Evolutionary conservation across 257 asterid species (phyloP).

Genomic region (Agastache rugosa): DNA sequence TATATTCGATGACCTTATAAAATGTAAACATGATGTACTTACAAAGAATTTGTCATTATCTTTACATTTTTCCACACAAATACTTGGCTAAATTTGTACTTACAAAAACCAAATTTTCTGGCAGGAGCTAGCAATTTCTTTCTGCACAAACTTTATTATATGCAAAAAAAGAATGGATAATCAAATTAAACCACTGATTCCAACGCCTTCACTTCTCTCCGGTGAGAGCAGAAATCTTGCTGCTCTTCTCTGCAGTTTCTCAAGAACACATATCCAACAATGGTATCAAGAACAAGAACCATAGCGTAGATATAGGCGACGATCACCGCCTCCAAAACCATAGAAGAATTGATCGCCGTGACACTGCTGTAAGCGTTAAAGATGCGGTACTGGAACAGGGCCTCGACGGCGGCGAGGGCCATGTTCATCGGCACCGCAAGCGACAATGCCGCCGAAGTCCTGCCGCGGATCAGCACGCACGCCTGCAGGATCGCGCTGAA

Average conservation of each 20-base stretch:
- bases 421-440: conserved; percentile 59
- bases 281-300: conserved; percentile 67
- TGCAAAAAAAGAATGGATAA: background rate
- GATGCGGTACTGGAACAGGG: conserved; percentile 68
- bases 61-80: background rate
- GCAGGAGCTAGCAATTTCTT: background rate
- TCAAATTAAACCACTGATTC: conserved; percentile 10
- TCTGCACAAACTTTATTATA: background rate
- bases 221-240: conserved; percentile 8
- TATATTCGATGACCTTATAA: no score
- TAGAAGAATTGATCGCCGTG: conserved; percentile 21
- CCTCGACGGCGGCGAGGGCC: conserved; percentile 63
- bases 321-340: conserved; percentile 62
- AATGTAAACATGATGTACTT: no score
- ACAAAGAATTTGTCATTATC: background rate
- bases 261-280: conserved; percentile 59
- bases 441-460: conserved; percentile 58
- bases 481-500: conserved; percentile 54
- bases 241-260: conserved; percentile 42
- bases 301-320: conserved; percentile 64
- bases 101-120: background rate
- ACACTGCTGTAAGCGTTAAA: conserved; percentile 40
- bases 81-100: background rate
- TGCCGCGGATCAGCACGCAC: conserved; percentile 54
- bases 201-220: conserved; percentile 3